A percentile compares a stretch with the other conserved stretches of the same genome.
phyloP scores from a whole-genome alignment of 2,329 filamentous ascomycete genomes.

The Waltergamsia citrina region DNA sequence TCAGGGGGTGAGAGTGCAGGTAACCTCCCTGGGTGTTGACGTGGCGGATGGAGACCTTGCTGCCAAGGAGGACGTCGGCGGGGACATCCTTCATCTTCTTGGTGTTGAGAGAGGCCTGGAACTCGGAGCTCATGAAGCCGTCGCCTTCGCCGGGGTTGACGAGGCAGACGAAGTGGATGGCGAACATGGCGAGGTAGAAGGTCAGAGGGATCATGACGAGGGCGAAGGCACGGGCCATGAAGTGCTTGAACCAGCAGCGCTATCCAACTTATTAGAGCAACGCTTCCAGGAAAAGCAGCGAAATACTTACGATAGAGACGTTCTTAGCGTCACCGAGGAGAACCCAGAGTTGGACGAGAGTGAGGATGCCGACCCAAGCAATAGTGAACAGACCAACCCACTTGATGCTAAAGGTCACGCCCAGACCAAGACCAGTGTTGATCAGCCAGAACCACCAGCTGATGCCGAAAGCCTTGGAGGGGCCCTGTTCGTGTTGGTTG shows the following conservation, averaged over 20 bases:
- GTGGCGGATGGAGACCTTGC: constrained; percentile 77
- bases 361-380: constrained; percentile 91
- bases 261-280: constrained; percentile 17
- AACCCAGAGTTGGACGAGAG: constrained; percentile 87
- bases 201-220: constrained; percentile 78
- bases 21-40: constrained; percentile 98
- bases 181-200: constrained; percentile 97
- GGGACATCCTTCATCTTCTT: constrained; percentile 95
- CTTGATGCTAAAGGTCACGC: constrained; percentile 90
- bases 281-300: background rate
- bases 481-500: constrained; percentile 93
- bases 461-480: constrained; percentile 74
- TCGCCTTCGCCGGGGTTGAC: constrained; percentile 94
- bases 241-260: constrained; percentile 86
- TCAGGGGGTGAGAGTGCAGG: constrained; percentile 90
- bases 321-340: constrained; percentile 81
- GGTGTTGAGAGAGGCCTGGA: constrained; percentile 92
- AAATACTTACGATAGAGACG: constrained; percentile 60
- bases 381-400: constrained; percentile 99
- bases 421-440: constrained; percentile 77
- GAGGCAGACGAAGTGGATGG: constrained; percentile 88
- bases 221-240: constrained; percentile 84
- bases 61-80: constrained; percentile 84
- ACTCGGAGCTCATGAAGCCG: constrained; percentile 99
- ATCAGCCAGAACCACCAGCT: constrained; percentile 98